Conservation (phyloP, 306 rosid genomes). For the Senna tora region DNA sequence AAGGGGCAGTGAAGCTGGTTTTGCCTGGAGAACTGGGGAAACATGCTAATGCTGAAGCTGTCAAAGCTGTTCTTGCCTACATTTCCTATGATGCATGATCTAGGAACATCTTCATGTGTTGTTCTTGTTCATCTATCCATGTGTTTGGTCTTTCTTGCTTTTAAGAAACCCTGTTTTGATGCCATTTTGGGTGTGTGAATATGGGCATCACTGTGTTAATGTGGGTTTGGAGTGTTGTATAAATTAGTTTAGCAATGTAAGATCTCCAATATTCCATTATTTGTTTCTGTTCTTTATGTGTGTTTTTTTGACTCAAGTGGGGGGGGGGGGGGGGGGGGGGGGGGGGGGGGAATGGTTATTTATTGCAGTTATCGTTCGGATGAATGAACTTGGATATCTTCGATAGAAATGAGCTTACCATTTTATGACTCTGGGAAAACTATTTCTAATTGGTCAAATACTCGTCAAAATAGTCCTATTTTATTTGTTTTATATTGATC, state of each 20-base stretch:
- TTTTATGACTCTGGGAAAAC: neutral
- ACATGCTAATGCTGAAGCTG: conserved; percentile 73
- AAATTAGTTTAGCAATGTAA: neutral
- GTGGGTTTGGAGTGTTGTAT: neutral
- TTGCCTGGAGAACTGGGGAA: conserved; percentile 65
- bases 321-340: too few relatives aligned
- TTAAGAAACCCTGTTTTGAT: neutral
- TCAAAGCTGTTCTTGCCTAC: conserved; percentile 54
- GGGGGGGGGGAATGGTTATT: too few relatives aligned
- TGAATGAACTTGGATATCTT: neutral
- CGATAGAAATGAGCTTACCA: neutral
- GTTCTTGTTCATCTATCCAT: too few relatives aligned
- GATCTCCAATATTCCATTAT: neutral
- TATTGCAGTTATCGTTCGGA: too few relatives aligned
- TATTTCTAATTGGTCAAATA: too few relatives aligned
- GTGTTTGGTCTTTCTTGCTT: neutral
- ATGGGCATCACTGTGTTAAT: neutral
- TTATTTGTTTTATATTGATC: too few relatives aligned
- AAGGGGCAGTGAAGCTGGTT: conserved; percentile 67
- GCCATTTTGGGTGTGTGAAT: neutral
- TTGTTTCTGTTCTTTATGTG: too few relatives aligned
- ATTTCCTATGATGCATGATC: conserved; percentile 19
- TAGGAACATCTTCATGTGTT: too few relatives aligned
- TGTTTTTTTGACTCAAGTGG: too few relatives aligned
- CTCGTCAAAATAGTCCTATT: too few relatives aligned